Evolutionary conservation across 2,329 filamentous ascomycete genomes (phyloP).

Genomic region (Talaromyces sp.): DNA sequence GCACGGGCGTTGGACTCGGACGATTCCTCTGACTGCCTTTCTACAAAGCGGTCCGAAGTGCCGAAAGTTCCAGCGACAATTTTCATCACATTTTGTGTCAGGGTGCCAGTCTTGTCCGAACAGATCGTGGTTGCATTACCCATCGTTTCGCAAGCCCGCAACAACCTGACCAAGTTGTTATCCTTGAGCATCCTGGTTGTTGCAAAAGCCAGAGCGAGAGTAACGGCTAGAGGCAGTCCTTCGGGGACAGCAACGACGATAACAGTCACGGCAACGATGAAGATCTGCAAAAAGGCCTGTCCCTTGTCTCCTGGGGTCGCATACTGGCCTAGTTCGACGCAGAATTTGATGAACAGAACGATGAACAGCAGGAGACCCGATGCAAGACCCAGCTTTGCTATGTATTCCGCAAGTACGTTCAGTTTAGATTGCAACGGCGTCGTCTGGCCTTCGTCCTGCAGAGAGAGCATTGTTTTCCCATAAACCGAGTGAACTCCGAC

Average conservation of each 20-base stretch:
- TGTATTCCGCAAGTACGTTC: constrained; percentile 71
- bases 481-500: constrained; percentile 68
- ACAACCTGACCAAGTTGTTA: constrained; percentile 55
- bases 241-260: constrained; percentile 57
- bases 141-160: constrained; percentile 59
- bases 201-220: constrained; percentile 56
- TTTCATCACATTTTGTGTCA: constrained; percentile 60
- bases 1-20: constrained; percentile 20
- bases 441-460: constrained; percentile 69
- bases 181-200: constrained; percentile 59
- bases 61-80: constrained; percentile 54
- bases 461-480: constrained; percentile 71
- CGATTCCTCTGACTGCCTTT: constrained; percentile 27
- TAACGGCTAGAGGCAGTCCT: constrained; percentile 56
- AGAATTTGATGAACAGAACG: constrained; percentile 72
- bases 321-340: constrained; percentile 54
- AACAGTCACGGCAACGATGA: constrained; percentile 54
- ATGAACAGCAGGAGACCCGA: constrained; percentile 71
- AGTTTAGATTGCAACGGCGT: constrained; percentile 74
- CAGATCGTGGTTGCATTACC: constrained; percentile 59
- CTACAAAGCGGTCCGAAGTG: constrained; percentile 37
- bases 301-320: constrained; percentile 45
- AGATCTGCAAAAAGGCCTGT: constrained; percentile 53
- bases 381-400: constrained; percentile 67
- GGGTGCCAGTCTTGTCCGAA: constrained; percentile 61